A percentile compares a stretch with the other conserved stretches of the same genome.
These are phyloP conservation scores for Pyrus bretschneideri DNA, from an alignment of 306 rosid species.

Conservation along the genomic window DNA sequence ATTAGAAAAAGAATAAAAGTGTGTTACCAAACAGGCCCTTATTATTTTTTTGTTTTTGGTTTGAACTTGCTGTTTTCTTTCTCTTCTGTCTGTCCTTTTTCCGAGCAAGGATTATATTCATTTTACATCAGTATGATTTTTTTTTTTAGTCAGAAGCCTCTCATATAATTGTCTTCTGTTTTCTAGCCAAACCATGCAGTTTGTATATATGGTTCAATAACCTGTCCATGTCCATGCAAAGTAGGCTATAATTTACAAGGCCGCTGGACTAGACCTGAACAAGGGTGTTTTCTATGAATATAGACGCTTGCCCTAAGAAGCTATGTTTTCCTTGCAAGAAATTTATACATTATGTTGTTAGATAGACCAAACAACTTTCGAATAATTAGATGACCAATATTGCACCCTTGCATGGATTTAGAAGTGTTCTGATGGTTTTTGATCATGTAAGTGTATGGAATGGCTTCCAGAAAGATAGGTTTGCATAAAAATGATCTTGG, in stretches of 20 bases:
- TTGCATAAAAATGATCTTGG: background rate
- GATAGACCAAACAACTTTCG: no score
- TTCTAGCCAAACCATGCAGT: background rate
- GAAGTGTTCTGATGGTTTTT: background rate
- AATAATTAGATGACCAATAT: background rate
- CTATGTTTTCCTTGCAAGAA: background rate
- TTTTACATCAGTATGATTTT: background rate
- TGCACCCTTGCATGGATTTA: background rate
- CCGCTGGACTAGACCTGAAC: background rate
- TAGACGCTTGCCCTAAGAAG: background rate
- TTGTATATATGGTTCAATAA: background rate
- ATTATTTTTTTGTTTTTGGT: no score
- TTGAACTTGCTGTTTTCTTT: background rate
- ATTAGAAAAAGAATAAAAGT: no score
- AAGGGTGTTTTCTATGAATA: background rate
- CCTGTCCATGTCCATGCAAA: background rate
- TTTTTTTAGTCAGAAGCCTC: no score
- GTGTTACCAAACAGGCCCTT: no score
- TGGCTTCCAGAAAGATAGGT: background rate
- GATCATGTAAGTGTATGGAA: background rate
- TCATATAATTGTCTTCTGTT: no score
- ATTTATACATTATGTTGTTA: background rate
- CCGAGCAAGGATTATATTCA: background rate
- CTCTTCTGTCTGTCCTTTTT: background rate
- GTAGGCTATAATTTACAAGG: background rate